Conservation (phyloP, 1,284 basidiomycete species). For the Apiotrichum porosum region DNA sequence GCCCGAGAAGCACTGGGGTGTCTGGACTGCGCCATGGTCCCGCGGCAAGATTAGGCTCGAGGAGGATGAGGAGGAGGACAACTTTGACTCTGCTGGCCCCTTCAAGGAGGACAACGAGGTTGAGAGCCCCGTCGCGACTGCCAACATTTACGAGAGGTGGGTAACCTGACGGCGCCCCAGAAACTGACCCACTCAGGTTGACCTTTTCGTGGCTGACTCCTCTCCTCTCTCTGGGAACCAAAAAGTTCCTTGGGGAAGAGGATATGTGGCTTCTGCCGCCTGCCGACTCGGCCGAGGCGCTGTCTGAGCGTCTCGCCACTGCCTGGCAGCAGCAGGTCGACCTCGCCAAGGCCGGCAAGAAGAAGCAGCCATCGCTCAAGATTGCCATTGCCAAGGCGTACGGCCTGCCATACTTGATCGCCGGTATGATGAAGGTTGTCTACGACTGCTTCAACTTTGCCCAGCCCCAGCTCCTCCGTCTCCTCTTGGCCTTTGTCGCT, state of each 20-base stretch:
- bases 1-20: conserved; percentile 54
- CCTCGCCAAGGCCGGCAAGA: conserved; percentile 51
- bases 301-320: conserved; percentile 60
- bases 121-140: conserved; percentile 70
- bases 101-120: conserved; percentile 50
- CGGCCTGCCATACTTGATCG: conserved; percentile 69
- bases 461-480: conserved; percentile 82
- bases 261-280: conserved; percentile 67
- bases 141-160: conserved; percentile 65
- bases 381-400: conserved; percentile 69
- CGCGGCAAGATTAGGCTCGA: conserved; percentile 36
- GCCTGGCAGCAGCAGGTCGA: conserved; percentile 49
- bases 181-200: neutral
- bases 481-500: conserved; percentile 75
- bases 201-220: conserved; percentile 14
- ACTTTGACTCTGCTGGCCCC: conserved; percentile 17
- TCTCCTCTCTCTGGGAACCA: conserved; percentile 38
- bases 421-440: conserved; percentile 63
- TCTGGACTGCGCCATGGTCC: conserved; percentile 9
- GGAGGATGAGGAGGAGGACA: conserved; percentile 41
- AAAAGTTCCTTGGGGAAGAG: conserved; percentile 63
- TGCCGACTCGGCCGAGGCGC: conserved; percentile 65
- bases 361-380: conserved; percentile 66
- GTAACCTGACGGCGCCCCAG: neutral
- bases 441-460: conserved; percentile 79